Base-by-base conservation (phyloP, 805 yeast species). In the baker's yeast (Saccharomyces cerevisiae) region DNA sequence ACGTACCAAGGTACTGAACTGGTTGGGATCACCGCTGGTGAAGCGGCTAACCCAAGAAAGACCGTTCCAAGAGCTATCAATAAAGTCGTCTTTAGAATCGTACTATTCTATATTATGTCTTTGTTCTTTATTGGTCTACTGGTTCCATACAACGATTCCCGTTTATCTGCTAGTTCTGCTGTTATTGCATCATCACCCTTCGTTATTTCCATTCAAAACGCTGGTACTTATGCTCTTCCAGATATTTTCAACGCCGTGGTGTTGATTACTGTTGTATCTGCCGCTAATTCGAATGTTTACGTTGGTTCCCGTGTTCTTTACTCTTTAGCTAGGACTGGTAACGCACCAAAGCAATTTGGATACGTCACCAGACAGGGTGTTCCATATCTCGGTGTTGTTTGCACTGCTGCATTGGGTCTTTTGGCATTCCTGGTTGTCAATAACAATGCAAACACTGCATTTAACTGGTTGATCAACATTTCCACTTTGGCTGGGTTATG, bases 211-310 rank as follows among this genome's bases (percentile, higher is more conserved):
- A 82, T 84, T 67, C 64, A 74, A 56, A 83, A 81, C 67, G 80
- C 85, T 2, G 89, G 89, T 41, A 85, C 90, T 24, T 75, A 73
- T 56, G 79, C 83, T 2, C 72, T 86, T 56, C 89, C 90, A 49
- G 77, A 80, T 63, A 82, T 86, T 54, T 83, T 86, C 70, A 86
- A 86, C 67, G 91, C 86, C 14, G 82, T 85, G 48, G 83, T 86
- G 55, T 68, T 85, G 58, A 62, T 78, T 43, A 83, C 91, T 10
- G 79, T 85, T 54, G 74, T 84, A 51, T 85, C 91, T 22, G 91
- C 92, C 36, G 92, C 85, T 61, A 86, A 86, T 72, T 84, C 90
- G 14, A 84, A 84, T 65, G 79, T 86, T 30, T 85, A 85, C 70
- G 81, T 83, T 61, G 85, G 89, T 46, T 84, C 91, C 5, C 76